Evolutionary conservation across 176 grass and related monocot species (phyloP), one percentile per base, ranked within the genome.

Genomic region (Oryza officinalis): DNA sequence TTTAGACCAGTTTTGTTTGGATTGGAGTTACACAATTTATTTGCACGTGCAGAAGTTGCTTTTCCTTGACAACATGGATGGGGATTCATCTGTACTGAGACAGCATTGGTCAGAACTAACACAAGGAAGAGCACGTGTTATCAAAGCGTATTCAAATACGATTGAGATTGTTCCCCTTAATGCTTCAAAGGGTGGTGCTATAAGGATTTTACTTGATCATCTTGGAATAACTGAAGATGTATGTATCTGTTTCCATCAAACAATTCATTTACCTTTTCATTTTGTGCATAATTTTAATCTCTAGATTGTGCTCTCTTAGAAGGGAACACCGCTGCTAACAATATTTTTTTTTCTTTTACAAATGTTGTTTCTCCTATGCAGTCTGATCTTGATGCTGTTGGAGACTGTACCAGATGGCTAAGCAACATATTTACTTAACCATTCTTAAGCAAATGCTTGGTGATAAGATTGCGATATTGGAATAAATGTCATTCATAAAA

Each of bases 151-250:
- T 75, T 83, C 80, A 88, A 68, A 94, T 84, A 77, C 83, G 50
- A 46, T 95, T 75, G 93, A 94, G 80, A 92, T 98, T 70, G 77
- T 94, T 49, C 89, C 96, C 27, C 23, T 81, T 67, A 28, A 80
- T 76, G 84, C 83, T 69, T 95, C 96, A 66, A 98, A 98, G 35
- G 32, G 85, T 35, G 57, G 65, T 72, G 96, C 89, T 74, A 26
- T 94, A 65, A 93, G 85, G 89, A 87, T 87, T 71, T 72, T 98
- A 63, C 79, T 95, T 65, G 70, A 98, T 92, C 91, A 98, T 83
- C 91, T 98, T 52, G 96, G 85, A 82, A 84, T 98, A 85, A 95
- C 82, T 75, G 81, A 80, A 85, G 77, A 87, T 88, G 89, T 94
- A 94, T 37, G 69, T 13, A 67, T 87, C n/a, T 5, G 17, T 66